These are phyloP conservation scores for Calocera cornea DNA, from an alignment of 768 basidiomycete species.

Conservation along the genomic window DNA sequence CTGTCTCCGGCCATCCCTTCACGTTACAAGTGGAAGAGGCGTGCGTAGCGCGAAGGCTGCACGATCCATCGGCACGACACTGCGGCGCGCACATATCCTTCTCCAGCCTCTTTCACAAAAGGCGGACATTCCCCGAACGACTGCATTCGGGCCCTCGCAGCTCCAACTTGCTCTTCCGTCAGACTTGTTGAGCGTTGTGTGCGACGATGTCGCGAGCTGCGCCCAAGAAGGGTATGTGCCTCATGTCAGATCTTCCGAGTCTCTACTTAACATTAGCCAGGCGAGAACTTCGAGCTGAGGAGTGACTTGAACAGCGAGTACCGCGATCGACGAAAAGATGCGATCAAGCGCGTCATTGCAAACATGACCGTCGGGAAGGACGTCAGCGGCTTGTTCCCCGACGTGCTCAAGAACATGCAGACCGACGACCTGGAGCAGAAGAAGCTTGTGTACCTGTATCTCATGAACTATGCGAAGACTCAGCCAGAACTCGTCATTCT, in stretches of 20 bases:
- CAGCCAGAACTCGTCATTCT: constrained; percentile 98
- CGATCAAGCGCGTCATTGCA: constrained; percentile 93
- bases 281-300: constrained; percentile 94
- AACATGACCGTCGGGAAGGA: constrained; percentile 99
- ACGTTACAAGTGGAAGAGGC: neutral
- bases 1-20: neutral
- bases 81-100: neutral
- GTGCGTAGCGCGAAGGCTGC: too few relatives aligned
- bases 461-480: constrained; percentile 99
- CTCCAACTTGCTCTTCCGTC: too few relatives aligned
- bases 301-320: constrained; percentile 96
- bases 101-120: neutral
- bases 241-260: neutral
- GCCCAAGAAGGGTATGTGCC: constrained; percentile 17
- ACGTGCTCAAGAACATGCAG: constrained; percentile 99
- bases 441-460: constrained; percentile 97
- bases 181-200: neutral
- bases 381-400: constrained; percentile 89
- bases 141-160: too few relatives aligned
- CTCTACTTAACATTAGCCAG: constrained; percentile 28
- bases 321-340: constrained; percentile 90
- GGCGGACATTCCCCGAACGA: too few relatives aligned
- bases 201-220: constrained; percentile 9
- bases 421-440: constrained; percentile 99
- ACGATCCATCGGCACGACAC: neutral